Evolutionary conservation across 2,329 filamentous ascomycete species (phyloP), one percentile per base, ranked within the genome.

Genomic region (Fusarium oxysporum): DNA sequence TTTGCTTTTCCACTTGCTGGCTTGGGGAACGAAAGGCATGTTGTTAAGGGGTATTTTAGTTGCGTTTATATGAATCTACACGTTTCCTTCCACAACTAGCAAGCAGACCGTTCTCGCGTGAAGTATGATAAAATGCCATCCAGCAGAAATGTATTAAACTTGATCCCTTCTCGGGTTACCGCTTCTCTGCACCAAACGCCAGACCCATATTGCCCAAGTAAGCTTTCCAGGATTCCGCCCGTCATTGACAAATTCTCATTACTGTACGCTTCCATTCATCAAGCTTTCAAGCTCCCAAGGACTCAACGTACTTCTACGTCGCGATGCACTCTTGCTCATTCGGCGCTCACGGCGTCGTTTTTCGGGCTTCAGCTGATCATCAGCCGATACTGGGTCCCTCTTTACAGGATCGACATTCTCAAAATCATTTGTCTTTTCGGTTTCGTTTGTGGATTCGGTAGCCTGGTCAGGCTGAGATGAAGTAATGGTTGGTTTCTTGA

Each of bases 301-400:
- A 76, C 89, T 94, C 37, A 96, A 83, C 25, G 93, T 95, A 77
- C 92, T 94, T 79, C 93, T 87, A 78, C 93, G 86, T 78, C 92
- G 85, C 67, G 87, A 91, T 6, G 89, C 85, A 13, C 80, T 84
- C 83, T 84, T 91, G 80, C 79, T 90, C 76, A 80, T 85, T 79
- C 83, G 87, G 80, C 81, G 84, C 77, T 85, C 89, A 45, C 86
- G 83, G 78, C 88, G 88, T 37, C 87, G 83, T 79, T 85, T 85
- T 53, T 81, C 78, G 8, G 81, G 79, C 56, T 71, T 78, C 51
- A 77, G 70, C 62, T 76, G 73, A 45, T 67, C 68, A 12, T 75
- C 72, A 40, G 68, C 65, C 23, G 56, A 62, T 23, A 48, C 63
- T 4, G 67, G 70, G 37, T 83, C 81, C 10, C 76, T 76, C 76